Percentiles rank a stretch among this genome's conserved stretches.
Conservation (phyloP, 129 eudicot species). For the Arctium lappa region DNA sequence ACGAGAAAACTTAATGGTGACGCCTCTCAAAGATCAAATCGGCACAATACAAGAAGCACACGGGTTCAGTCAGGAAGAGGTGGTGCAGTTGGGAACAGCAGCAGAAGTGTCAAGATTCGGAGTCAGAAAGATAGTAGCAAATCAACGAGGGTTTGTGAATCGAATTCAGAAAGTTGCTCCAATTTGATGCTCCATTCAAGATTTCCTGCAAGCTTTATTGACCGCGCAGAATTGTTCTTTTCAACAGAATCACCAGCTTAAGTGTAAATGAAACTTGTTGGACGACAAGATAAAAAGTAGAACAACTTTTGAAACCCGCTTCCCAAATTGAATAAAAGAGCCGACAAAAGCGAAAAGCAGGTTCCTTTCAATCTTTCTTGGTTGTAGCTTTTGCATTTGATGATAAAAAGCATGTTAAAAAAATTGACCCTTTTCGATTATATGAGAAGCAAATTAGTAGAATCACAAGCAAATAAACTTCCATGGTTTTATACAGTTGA, state of each 20-base stretch:
- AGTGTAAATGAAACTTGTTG: slow-evolving; percentile 23
- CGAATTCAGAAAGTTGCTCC: slow-evolving; percentile 40
- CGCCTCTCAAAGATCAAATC: slow-evolving; percentile 34
- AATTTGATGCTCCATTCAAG: slow-evolving; percentile 67
- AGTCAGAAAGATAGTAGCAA: slow-evolving; percentile 50
- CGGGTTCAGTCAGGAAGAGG: slow-evolving; percentile 47
- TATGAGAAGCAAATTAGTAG: not conserved
- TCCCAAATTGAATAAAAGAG: not conserved
- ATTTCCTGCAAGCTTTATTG: slow-evolving; percentile 66
- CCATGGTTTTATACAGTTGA: not conserved
- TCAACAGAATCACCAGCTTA: slow-evolving; percentile 43
- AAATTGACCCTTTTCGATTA: not conserved
- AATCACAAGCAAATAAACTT: not conserved
- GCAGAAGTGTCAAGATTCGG: slow-evolving; percentile 47
- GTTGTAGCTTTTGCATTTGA: not conserved
- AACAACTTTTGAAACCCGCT: not conserved
- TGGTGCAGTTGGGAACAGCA: slow-evolving; percentile 30
- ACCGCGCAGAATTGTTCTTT: slow-evolving; percentile 74
- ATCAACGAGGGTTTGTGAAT: slow-evolving; percentile 41
- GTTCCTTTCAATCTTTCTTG: slow-evolving; percentile 7
- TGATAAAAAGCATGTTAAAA: not conserved
- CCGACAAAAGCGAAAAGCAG: not conserved
- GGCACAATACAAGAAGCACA: slow-evolving; percentile 37
- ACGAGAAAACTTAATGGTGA: slow-evolving; percentile 53
- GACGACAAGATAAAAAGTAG: slow-evolving; percentile 10